Evolutionary conservation across 2,329 filamentous ascomycete genomes (phyloP).

Genomic region (Phialemoniopsis sp.): DNA sequence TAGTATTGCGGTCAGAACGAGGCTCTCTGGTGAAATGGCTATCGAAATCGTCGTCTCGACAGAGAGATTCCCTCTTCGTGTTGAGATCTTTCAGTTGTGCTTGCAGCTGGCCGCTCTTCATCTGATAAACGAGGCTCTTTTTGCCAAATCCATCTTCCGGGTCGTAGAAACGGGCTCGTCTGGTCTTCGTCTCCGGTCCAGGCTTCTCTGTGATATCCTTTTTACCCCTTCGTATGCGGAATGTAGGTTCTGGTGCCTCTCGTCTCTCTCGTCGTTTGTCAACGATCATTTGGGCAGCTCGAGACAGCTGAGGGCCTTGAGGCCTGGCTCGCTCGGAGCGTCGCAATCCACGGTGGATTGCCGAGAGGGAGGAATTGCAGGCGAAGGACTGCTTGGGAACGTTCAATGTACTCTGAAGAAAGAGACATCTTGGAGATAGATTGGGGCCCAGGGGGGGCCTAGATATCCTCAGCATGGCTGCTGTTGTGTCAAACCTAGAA

Average conservation of each 20-base stretch:
- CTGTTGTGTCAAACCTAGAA: too few relatives aligned
- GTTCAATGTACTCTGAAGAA: too few relatives aligned
- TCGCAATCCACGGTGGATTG: conserved; percentile 13
- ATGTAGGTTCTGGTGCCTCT: conserved; percentile 16
- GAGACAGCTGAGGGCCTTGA: not conserved
- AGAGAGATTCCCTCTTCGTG: conserved; percentile 4
- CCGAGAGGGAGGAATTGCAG: conserved; percentile 13
- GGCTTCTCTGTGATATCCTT: conserved; percentile 45
- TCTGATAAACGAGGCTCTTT: conserved; percentile 49
- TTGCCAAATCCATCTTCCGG: conserved; percentile 46
- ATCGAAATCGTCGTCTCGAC: conserved; percentile 7
- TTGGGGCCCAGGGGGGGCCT: too few relatives aligned
- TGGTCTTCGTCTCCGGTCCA: conserved; percentile 34
- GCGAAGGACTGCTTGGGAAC: not conserved
- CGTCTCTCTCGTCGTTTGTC: conserved; percentile 12
- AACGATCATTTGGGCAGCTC: too few relatives aligned
- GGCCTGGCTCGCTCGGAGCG: conserved; percentile 4
- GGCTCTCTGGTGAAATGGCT: not conserved
- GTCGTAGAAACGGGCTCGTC: conserved; percentile 48
- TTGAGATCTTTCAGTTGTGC: conserved; percentile 19
- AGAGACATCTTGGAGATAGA: too few relatives aligned
- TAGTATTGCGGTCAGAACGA: too few relatives aligned
- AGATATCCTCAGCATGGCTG: too few relatives aligned
- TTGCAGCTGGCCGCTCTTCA: conserved; percentile 40
- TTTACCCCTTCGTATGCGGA: conserved; percentile 40